Base-by-base conservation (phyloP, 805 yeast species). In the Metschnikowia noctiluminum region DNA sequence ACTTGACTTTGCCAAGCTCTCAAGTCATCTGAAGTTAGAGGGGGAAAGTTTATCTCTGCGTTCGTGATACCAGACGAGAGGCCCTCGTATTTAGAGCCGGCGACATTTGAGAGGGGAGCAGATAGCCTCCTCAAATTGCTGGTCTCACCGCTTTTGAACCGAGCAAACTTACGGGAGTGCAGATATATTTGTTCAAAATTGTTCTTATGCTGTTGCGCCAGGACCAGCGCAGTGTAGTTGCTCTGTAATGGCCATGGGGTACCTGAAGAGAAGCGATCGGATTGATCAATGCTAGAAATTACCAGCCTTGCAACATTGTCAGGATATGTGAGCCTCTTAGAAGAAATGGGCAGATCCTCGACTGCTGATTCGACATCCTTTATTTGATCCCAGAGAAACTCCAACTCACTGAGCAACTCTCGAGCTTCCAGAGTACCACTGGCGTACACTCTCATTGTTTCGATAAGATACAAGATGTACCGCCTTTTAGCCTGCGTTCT, bases 341-440 rank as follows among this genome's bases (percentile, higher is more conserved):
- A 28, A 21, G 16, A 7, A 7, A 26, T 36, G 16, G 28, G 42
- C 14, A 65, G 71, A n/a, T 40, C 48, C 13, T 69, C 70, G 38
- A 69, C 72, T 13, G 62, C 50, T 43, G 60, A 63, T 34, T 63
- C 69, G 31, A 72, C 55, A 56, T 81, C 81, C 55, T 78, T 80
- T 51, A 85, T 80, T 61, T 83, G 89, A 62, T 82, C 85, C 90
- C 91, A 88, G 38, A 85, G 66, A 55, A 74, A 78, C 61, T 87
- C 91, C 54, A 89, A 73, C 58, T 87, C 94, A 40, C 73, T 66
- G 46, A 85, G 70, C 45, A 84, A 71, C 58, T 83, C 89, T 15
- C 84, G 65, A 0, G 90, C 83, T 56, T 83, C 89, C 52, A 73
- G 69, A 1, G 89, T 79, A 10, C 85, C 84, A 55, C 81, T 74